Evolutionary conservation across 75 land plant genomes (phyloP).

Genomic region (Chamaecyparis obtusa): DNA sequence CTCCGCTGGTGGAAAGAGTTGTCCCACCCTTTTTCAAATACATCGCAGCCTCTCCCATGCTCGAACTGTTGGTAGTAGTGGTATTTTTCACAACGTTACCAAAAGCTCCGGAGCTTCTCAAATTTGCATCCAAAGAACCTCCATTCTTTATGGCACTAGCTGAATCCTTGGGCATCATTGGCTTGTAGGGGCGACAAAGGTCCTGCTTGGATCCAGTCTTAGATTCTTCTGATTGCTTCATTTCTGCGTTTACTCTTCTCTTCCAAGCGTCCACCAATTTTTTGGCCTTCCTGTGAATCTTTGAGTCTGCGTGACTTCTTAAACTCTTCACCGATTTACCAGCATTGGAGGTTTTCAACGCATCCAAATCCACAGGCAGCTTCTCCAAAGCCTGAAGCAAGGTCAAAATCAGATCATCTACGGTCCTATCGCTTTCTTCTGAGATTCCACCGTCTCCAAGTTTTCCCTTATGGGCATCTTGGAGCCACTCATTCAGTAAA

Average conservation of each 20-base stretch:
- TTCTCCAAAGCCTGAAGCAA: slow-evolving; percentile 41
- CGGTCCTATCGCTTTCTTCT: slow-evolving; percentile 29
- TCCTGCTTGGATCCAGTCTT: slow-evolving; percentile 15
- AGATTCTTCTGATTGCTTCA: slow-evolving; percentile 46
- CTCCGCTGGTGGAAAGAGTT: slow-evolving; percentile 20
- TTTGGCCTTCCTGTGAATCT: slow-evolving; percentile 48
- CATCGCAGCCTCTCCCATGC: slow-evolving; percentile 14
- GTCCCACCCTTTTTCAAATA: slow-evolving; percentile 16
- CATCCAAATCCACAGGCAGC: slow-evolving; percentile 46
- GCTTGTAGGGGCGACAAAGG: slow-evolving; percentile 24
- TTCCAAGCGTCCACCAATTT: slow-evolving; percentile 48
- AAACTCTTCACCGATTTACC: slow-evolving; percentile 40
- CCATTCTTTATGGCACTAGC: slow-evolving; percentile 12
- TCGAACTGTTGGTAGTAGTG: neutral
- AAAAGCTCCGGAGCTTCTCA: slow-evolving; percentile 29
- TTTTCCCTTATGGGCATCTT: slow-evolving; percentile 56
- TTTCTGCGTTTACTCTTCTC: slow-evolving; percentile 41
- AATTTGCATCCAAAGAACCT: slow-evolving; percentile 19
- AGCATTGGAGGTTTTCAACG: slow-evolving; percentile 40
- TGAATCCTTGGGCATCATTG: slow-evolving; percentile 18
- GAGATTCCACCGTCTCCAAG: slow-evolving; percentile 39
- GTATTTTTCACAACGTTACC: slow-evolving; percentile 13
- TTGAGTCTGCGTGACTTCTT: slow-evolving; percentile 26
- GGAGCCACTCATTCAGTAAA: slow-evolving; percentile 47
- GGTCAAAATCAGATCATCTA: slow-evolving; percentile 38